Evolutionary conservation across 1,139 yeast genomes (phyloP).

Genomic region (Suhomyces wounanorum): DNA sequence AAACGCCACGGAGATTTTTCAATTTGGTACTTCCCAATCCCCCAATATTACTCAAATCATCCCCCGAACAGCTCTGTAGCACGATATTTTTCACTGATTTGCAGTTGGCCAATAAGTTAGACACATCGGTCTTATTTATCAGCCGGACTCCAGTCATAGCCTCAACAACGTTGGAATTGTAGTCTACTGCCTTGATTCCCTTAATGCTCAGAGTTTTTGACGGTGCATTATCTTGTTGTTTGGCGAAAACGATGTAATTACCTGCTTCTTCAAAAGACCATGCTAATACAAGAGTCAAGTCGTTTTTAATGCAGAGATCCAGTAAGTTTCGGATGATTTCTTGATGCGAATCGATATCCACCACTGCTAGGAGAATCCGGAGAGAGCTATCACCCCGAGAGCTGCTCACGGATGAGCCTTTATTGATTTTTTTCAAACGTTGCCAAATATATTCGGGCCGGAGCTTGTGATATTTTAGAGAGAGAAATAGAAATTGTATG

Average conservation of each 20-base stretch:
- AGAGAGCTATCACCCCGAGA: constrained; percentile 45
- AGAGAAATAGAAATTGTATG: constrained; percentile 70
- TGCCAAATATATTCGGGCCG: constrained; percentile 85
- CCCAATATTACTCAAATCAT: constrained; percentile 40
- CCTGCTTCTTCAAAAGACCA: constrained; percentile 91
- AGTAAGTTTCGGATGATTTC: constrained; percentile 70
- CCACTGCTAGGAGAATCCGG: constrained; percentile 68
- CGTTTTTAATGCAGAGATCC: constrained; percentile 68
- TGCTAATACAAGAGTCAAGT: constrained; percentile 69
- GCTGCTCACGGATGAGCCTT: constrained; percentile 11
- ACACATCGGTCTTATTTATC: constrained; percentile 62
- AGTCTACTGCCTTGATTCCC: constrained; percentile 30
- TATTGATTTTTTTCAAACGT: constrained; percentile 53
- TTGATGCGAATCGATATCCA: constrained; percentile 76
- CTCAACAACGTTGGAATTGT: constrained; percentile 51
- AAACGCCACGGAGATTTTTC: constrained; percentile 43
- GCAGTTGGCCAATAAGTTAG: constrained; percentile 53
- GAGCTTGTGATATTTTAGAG: constrained; percentile 79
- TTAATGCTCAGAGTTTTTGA: constrained; percentile 16
- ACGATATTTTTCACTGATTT: constrained; percentile 55
- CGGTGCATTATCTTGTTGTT: constrained; percentile 42
- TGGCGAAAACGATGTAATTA: constrained; percentile 60
- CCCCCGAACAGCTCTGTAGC: constrained; percentile 18
- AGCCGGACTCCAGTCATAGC: constrained; percentile 54
- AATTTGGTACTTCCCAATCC: constrained; percentile 63